Base-by-base conservation (phyloP, 345 rosid genomes). In the Balakata baccata region DNA sequence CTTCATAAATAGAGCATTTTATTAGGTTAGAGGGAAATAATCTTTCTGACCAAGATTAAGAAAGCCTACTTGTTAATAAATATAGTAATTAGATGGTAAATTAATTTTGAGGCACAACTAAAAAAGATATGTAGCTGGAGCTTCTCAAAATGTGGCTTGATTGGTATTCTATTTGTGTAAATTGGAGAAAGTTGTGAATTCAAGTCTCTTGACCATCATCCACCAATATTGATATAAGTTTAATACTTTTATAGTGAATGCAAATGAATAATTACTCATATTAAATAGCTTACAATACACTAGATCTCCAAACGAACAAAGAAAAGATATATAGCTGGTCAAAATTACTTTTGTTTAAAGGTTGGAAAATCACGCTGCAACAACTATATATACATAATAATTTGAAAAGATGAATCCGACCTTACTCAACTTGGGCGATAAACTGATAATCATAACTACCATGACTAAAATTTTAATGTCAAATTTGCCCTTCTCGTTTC, bases 51-150 rank as follows among this genome's bases (percentile, higher is more conserved):
- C 53, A 38, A 51, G 77, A 77, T 63, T n/a, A 56, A 46, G 80
- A 74, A 67, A 82, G 73, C 25, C 65, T 47, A 80, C 79, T 73
- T 75, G 53, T 18, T 50, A 38, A 59, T 10, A 23, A 10, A 22
- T 8, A 20, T 3, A 18, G n/a, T 53, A 53, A 53, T 54, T 18
- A 54, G 18, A n/a, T 54, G 3, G n/a, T 11, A 29, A 29, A 29
- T 18, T 54, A 9, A 54, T 10, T 54, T n/a, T 54, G 11, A 54
- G 59, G 9, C 20, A 6, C 75, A 78, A 61, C 72, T 17, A 52
- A 66, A 47, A 45, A 52, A 37, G 8, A 65, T 39, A 13, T 43
- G 20, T 69, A 58, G 64, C 61, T 29, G 17, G 70, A n/a, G n/a
- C n/a, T n/a, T n/a, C n/a, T 75, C 82, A 65, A 29, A 60, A 11